phyloP scores from a whole-genome alignment of 2,329 filamentous ascomycete species.

The Ophiostoma novo-ulmi region DNA sequence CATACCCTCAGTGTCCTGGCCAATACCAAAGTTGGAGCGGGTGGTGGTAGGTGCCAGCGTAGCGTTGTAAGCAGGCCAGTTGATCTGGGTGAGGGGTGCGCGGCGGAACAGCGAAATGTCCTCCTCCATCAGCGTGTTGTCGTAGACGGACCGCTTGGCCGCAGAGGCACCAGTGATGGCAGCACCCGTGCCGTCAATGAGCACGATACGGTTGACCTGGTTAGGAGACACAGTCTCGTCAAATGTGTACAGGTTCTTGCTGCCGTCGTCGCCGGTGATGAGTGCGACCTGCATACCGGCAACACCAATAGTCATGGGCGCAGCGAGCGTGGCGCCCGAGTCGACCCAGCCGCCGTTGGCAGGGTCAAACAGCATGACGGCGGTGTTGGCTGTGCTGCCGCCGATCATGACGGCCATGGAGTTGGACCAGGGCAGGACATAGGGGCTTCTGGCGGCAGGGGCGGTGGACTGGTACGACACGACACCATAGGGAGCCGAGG shows the following conservation, averaged over 20 bases:
- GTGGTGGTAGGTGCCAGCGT: conserved; percentile 62
- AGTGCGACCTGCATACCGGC: conserved; percentile 57
- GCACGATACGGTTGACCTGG: conserved; percentile 61
- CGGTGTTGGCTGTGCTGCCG: conserved; percentile 59
- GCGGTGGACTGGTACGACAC: conserved; percentile 52
- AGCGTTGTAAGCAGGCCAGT: conserved; percentile 76
- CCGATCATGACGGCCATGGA: conserved; percentile 69
- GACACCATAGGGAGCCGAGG: conserved; percentile 60
- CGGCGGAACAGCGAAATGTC: conserved; percentile 8
- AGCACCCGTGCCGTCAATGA: conserved; percentile 58
- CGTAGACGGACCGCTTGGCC: conserved; percentile 20
- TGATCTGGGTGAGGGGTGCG: conserved; percentile 47
- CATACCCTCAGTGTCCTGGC: conserved; percentile 59
- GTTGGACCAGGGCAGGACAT: conserved; percentile 69
- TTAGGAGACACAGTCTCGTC: conserved; percentile 72
- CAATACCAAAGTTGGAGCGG: conserved; percentile 66
- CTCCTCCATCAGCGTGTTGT: conserved; percentile 6
- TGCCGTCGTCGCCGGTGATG: conserved; percentile 67
- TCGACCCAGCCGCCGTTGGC: conserved; percentile 59
- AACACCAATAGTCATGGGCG: conserved; percentile 55
- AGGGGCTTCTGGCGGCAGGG: conserved; percentile 61
- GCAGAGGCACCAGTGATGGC: conserved; percentile 39
- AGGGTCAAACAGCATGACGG: conserved; percentile 67
- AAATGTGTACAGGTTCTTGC: conserved; percentile 73
- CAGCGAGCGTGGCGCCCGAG: conserved; percentile 58